Percentiles rank a stretch among this genome's conserved stretches.
phyloP scores from a whole-genome alignment of 148 eudicot species.

The Bassia scoparia region DNA sequence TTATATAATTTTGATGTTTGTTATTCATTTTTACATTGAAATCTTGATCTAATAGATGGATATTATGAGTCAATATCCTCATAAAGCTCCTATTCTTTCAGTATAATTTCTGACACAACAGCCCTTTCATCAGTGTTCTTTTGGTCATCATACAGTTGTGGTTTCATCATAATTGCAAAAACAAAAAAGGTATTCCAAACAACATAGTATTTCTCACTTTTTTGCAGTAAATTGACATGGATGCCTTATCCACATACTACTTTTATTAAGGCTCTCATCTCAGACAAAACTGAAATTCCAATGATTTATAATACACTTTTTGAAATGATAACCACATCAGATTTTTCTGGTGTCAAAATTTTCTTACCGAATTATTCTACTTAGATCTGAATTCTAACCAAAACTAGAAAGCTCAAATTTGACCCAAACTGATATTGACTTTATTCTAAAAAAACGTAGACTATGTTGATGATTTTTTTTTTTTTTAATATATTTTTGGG shows the following conservation, averaged over 20 bases:
- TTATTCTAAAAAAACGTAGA: neutral
- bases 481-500: too few relatives aligned
- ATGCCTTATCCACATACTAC: neutral
- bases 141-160: neutral
- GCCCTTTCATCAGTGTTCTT: neutral
- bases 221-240: neutral
- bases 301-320: neutral
- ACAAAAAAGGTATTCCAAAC: neutral
- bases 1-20: too few relatives aligned
- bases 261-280: neutral
- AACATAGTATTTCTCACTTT: conserved; percentile 8
- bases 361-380: neutral
- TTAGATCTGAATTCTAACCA: neutral
- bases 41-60: too few relatives aligned
- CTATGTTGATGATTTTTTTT: neutral
- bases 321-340: neutral
- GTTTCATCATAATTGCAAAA: neutral
- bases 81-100: too few relatives aligned
- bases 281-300: neutral
- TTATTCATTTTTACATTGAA: too few relatives aligned
- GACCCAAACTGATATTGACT: neutral
- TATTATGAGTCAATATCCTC: too few relatives aligned
- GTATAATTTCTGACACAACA: neutral
- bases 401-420: neutral
- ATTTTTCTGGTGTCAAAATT: neutral